Evolutionary conservation across 306 rosid species (phyloP), one percentile per base, ranked within the genome.

Genomic region (Gynostemma pentaphyllum): DNA sequence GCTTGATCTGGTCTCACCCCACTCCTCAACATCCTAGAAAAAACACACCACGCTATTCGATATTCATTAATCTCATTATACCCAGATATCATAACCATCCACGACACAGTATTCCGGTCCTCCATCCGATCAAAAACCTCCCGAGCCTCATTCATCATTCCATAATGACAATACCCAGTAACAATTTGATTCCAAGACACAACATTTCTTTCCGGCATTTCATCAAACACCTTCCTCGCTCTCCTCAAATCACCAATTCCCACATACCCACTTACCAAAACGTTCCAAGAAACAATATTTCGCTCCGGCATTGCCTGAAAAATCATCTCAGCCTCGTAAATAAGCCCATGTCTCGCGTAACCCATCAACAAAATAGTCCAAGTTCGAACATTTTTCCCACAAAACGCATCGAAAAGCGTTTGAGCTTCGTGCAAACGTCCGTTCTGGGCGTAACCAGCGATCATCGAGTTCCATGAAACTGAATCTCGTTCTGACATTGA

Each of bases 1-100:
- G 45, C 64, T 54, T 67, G 73, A 51, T 70, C 53, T 5, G 60
- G 69, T 66, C 55, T 71, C 70, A 32, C 62, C 12, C 70, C 75
- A 22, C 51, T 52, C 65, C 70, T 52, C 48, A 51, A 21, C 67
- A 70, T 70, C 64, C 37, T 52, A 18, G 37, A 53, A 53, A 76
- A 68, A 4, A 72, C 36, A 56, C 10, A 4, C 73, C 57, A 76
- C 5, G 71, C 80, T 44, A 36, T 51, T 10, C 41, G 27, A 40
- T 27, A 55, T 49, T 46, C 70, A 27, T 53, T 21, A 26, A 52
- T 45, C 70, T 62, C 64, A 14, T 53, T 65, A 53, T 67, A 68
- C 36, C 73, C 71, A 13, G 74, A 76, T 23, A 76, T 52, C 77
- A 76, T 68, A 40, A 68, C 65, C 74, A 68, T 36, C 81, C 81